Evolutionary conservation across 2,329 filamentous ascomycete species (phyloP).

Genomic region (Elsinoe necatrix): DNA sequence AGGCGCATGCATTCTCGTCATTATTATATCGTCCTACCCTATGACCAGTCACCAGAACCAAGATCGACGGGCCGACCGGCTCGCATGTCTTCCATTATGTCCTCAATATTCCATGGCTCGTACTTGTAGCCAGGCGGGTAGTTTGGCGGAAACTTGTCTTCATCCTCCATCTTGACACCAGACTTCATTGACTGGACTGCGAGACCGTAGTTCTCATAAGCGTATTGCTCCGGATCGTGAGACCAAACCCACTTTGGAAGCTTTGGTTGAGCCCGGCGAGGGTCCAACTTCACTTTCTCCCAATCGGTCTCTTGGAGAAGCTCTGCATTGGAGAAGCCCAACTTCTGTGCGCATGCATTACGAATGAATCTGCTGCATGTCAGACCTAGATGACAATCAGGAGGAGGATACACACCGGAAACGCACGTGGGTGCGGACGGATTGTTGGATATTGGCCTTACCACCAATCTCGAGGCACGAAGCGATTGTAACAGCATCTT

Average conservation of each 20-base stretch:
- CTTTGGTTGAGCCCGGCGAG: slow-evolving; percentile 36
- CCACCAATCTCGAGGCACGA: slow-evolving; percentile 40
- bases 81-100: slow-evolving; percentile 34
- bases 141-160: slow-evolving; percentile 36
- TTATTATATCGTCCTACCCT: background rate
- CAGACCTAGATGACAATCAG: slow-evolving; percentile 12
- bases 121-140: slow-evolving; percentile 32
- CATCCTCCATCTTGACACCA: slow-evolving; percentile 37
- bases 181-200: slow-evolving; percentile 35
- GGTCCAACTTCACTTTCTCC: slow-evolving; percentile 41
- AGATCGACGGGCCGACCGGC: slow-evolving; percentile 30
- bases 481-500: slow-evolving; percentile 39
- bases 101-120: slow-evolving; percentile 37
- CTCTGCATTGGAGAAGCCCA: slow-evolving; percentile 41
- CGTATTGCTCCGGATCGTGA: slow-evolving; percentile 40
- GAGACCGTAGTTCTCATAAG: slow-evolving; percentile 37
- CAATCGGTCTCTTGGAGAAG: slow-evolving; percentile 42
- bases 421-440: slow-evolving; percentile 34
- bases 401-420: slow-evolving; percentile 29
- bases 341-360: slow-evolving; percentile 42
- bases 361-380: slow-evolving; percentile 35
- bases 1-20: background rate
- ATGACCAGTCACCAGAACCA: slow-evolving; percentile 28
- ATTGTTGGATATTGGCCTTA: slow-evolving; percentile 32
- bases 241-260: slow-evolving; percentile 40